Evolutionary conservation across 768 basidiomycete species (phyloP), one percentile per base, ranked within the genome.

Genomic region (Suillus paluster): DNA sequence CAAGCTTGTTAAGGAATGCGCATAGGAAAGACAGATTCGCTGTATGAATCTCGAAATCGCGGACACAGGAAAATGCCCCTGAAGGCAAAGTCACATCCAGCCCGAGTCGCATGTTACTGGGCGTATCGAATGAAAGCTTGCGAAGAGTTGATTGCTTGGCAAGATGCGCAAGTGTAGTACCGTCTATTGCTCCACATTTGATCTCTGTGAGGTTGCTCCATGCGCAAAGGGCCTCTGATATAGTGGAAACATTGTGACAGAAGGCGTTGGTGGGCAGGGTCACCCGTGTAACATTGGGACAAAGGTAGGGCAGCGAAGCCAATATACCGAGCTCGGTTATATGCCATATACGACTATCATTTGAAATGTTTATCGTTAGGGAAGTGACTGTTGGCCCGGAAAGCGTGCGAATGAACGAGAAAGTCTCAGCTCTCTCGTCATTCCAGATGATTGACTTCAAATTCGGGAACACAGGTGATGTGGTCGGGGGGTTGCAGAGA

Each of bases 161-260:
- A 23, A 62, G 45, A 41, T 61, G 59, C 41, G 39, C 1, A 34
- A 62, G 46, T 27, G 61, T 46, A 11, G 12, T 30, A 14, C 27
- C 30, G 36, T 61, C 33, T n/a, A 62, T 38, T n/a, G 5, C 42
- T 9, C 45, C 44, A 34, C 60, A 61, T 15, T n/a, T 46, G 17
- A 61, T 53, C 14, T 23, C 25, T 27, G 5, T 12, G 19, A 61
- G 55, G 11, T 61, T 33, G 14, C 44, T 23, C 60, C 60, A 61
- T 6, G 55, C 39, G 44, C 56, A 61, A 23, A 61, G 60, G 17
- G 46, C 19, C 19, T 61, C 60, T 15, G 60, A 59, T 12, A 61
- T 27, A 19, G 17, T 25, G 17, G 21, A 23, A 15, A 55, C 54
- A 56, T 12, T 15, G 14, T 33, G 17, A 12, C 17, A n/a, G 10